Evolutionary conservation across 2,329 filamentous ascomycete genomes (phyloP).

Genomic region (Pseudonectria foliicola): DNA sequence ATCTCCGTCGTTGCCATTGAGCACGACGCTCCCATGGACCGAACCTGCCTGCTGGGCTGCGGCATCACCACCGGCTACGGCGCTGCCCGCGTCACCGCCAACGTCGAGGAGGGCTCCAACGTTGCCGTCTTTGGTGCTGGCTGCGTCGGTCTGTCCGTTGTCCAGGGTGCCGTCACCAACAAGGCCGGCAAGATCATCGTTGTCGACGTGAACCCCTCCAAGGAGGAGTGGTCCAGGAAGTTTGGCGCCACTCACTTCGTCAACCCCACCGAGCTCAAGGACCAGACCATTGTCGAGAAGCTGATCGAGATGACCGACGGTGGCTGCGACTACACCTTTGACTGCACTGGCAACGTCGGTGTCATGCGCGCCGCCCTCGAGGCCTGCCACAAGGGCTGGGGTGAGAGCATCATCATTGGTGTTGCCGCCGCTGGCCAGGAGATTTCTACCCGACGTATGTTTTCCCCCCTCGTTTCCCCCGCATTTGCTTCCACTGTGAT

Average conservation of each 20-base stretch:
- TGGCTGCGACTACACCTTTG: constrained; percentile 97
- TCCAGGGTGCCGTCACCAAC: constrained; percentile 86
- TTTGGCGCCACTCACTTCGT: constrained; percentile 97
- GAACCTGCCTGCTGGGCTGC: constrained; percentile 91
- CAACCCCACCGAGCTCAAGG: constrained; percentile 75
- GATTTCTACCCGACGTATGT: constrained; percentile 86
- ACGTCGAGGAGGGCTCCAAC: constrained; percentile 82
- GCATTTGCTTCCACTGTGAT: neutral
- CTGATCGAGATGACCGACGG: constrained; percentile 97
- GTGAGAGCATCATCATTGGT: constrained; percentile 94
- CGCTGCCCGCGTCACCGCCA: constrained; percentile 87
- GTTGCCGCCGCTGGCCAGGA: constrained; percentile 95
- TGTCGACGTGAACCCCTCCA: constrained; percentile 71
- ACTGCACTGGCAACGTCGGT: constrained; percentile 94
- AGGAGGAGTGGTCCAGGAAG: constrained; percentile 88
- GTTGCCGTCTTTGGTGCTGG: constrained; percentile 92
- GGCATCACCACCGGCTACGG: constrained; percentile 99
- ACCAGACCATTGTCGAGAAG: constrained; percentile 81
- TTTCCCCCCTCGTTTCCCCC: neutral
- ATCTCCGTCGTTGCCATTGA: constrained; percentile 96
- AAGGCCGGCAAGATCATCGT: constrained; percentile 72
- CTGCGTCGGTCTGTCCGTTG: constrained; percentile 90
- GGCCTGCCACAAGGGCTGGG: constrained; percentile 99
- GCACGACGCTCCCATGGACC: constrained; percentile 85
- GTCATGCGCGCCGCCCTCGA: constrained; percentile 95